phyloP scores from a whole-genome alignment of 75 land plant species.

The Azolla pinnata region DNA sequence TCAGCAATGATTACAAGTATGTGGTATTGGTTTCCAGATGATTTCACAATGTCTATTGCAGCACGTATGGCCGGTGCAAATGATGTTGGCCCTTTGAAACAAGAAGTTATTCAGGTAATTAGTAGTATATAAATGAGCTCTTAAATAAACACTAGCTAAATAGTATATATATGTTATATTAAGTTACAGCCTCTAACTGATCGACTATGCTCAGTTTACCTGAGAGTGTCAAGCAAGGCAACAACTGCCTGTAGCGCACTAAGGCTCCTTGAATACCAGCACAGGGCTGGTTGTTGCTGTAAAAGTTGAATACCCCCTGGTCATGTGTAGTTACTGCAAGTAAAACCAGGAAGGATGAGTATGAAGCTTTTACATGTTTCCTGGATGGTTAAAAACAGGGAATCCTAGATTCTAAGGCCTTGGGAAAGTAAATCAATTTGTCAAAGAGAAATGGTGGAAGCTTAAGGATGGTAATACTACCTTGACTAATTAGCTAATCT shows the following conservation, averaged over 20 bases:
- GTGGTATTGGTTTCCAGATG: constrained; percentile 48
- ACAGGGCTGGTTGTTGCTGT: constrained; percentile 7
- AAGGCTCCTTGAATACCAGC: constrained; percentile 12
- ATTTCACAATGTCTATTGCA: constrained; percentile 56
- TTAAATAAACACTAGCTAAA: not conserved
- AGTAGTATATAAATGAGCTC: not conserved
- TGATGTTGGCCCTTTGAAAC: constrained; percentile 53
- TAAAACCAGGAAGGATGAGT: not conserved
- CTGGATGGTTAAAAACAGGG: no score
- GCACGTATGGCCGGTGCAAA: constrained; percentile 56
- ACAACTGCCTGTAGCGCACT: constrained; percentile 6
- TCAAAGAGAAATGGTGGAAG: no score
- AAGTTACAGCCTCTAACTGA: not conserved
- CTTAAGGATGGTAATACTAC: no score
- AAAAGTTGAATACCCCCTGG: constrained; percentile 5
- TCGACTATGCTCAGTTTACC: not conserved
- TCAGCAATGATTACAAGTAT: constrained; percentile 51
- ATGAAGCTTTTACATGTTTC: no score
- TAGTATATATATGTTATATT: not conserved
- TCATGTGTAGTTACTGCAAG: constrained; percentile 15
- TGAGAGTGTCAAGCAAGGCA: constrained; percentile 4
- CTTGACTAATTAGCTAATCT: no score
- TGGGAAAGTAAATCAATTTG: no score
- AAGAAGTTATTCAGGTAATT: not conserved
- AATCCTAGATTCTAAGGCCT: no score